Percentiles rank a stretch among this genome's conserved stretches.
These are phyloP conservation scores for Pseudoperonospora humuli DNA, from an alignment of 352 stramenopile species.

Conservation along the genomic window DNA sequence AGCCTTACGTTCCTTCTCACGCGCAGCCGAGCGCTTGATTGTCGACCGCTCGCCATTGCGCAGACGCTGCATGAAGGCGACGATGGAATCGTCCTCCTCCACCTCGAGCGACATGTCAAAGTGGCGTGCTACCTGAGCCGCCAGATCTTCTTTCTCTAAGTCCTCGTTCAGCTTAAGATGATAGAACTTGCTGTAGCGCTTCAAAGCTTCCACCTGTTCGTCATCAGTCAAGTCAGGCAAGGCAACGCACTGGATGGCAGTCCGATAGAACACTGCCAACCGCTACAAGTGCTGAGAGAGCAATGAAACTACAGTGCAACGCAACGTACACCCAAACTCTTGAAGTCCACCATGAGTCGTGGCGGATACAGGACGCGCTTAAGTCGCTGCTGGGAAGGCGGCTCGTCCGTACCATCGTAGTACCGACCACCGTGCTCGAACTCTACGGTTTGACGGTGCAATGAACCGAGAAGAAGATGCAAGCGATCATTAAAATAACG, in stretches of 20 bases:
- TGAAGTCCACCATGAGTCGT: constrained; percentile 83
- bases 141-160: constrained; percentile 60
- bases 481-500: background rate
- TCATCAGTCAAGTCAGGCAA: background rate
- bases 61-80: constrained; percentile 76
- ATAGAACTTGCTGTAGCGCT: constrained; percentile 79
- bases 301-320: background rate
- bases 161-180: constrained; percentile 55
- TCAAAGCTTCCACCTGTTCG: constrained; percentile 57
- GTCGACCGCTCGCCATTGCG: constrained; percentile 70
- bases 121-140: constrained; percentile 69
- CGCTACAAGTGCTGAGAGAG: too few species aligned
- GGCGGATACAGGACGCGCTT: constrained; percentile 59
- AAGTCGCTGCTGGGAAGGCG: constrained; percentile 27
- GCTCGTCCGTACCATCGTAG: constrained; percentile 21
- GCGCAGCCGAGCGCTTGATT: constrained; percentile 34
- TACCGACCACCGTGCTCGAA: constrained; percentile 22
- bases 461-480: constrained; percentile 1
- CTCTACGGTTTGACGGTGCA: constrained; percentile 9
- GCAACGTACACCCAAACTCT: constrained; percentile 52
- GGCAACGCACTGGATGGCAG: background rate
- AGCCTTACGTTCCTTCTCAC: constrained; percentile 58
- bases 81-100: constrained; percentile 81
- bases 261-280: background rate
- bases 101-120: constrained; percentile 76